These are phyloP conservation scores for Cryptosporidium ryanae DNA, from an alignment of 169 alveolate species.

Conservation along the genomic window DNA sequence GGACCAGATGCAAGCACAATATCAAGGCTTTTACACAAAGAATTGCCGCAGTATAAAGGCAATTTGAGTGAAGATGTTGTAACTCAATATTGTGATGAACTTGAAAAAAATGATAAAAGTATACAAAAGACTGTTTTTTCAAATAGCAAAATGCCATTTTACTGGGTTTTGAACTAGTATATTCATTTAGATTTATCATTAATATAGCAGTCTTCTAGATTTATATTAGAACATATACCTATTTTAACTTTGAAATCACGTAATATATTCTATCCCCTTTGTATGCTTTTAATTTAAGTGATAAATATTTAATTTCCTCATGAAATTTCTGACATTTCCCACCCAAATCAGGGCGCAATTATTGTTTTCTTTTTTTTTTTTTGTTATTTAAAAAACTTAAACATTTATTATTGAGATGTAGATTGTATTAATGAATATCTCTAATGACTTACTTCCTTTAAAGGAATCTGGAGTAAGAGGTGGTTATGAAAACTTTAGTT, in stretches of 20 bases:
- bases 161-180: constrained; percentile 19
- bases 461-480: constrained; percentile 48
- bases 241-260: too few species aligned
- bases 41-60: constrained; percentile 32
- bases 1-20: constrained; percentile 47
- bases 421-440: constrained; percentile 16
- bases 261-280: too few species aligned
- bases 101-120: constrained; percentile 28
- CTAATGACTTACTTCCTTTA: constrained; percentile 2
- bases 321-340: too few species aligned
- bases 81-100: constrained; percentile 4
- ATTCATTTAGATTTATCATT: too few species aligned
- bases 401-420: too few species aligned
- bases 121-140: constrained; percentile 47
- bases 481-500: constrained; percentile 28
- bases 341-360: too few species aligned
- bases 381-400: background rate
- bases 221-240: too few species aligned
- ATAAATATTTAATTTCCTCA: too few species aligned
- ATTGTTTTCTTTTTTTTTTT: background rate
- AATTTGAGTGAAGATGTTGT: constrained; percentile 9
- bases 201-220: too few species aligned
- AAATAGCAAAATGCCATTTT: constrained; percentile 22
- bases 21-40: constrained; percentile 17
- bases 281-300: too few species aligned